These are phyloP conservation scores for Moricandia arvensis DNA, from an alignment of 345 rosid genomes.

Conservation along the genomic window DNA sequence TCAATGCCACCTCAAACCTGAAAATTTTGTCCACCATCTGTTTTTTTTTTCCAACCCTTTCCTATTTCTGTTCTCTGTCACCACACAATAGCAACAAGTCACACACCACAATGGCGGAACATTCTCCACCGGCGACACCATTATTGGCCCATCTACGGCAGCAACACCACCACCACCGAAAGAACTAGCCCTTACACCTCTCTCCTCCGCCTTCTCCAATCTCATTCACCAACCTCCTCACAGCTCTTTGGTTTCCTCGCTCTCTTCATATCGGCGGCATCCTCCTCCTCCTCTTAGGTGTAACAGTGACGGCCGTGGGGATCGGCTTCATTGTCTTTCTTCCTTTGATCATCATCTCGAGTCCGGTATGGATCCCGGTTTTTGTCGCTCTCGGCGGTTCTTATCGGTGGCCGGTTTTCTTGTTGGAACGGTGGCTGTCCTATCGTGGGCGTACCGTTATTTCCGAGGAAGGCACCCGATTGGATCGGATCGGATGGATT, in stretches of 20 bases:
- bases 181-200: constrained; percentile 21
- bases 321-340: constrained; percentile 52
- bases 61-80: constrained; percentile 20
- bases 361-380: constrained; percentile 76
- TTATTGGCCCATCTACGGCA: constrained; percentile 31
- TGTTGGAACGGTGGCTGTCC: constrained; percentile 41
- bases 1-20: constrained; percentile 39
- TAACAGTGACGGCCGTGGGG: constrained; percentile 43
- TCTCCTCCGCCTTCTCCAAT: constrained; percentile 45
- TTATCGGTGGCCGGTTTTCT: constrained; percentile 54
- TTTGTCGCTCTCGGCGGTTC: constrained; percentile 42
- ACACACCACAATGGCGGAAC: constrained; percentile 34
- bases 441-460: constrained; percentile 72
- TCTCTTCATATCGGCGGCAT: constrained; percentile 53
- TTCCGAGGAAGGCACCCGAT: constrained; percentile 66
- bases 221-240: constrained; percentile 59
- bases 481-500: constrained; percentile 66
- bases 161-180: constrained; percentile 40
- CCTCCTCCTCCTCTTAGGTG: constrained; percentile 64
- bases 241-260: constrained; percentile 61
- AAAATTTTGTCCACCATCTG: constrained; percentile 23
- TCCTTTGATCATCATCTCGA: constrained; percentile 61
- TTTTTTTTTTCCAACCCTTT: not conserved
- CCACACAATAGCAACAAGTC: constrained; percentile 15
- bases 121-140: constrained; percentile 19